Conservation (phyloP, 805 yeast genomes). For the Yarrowia osloensis region DNA sequence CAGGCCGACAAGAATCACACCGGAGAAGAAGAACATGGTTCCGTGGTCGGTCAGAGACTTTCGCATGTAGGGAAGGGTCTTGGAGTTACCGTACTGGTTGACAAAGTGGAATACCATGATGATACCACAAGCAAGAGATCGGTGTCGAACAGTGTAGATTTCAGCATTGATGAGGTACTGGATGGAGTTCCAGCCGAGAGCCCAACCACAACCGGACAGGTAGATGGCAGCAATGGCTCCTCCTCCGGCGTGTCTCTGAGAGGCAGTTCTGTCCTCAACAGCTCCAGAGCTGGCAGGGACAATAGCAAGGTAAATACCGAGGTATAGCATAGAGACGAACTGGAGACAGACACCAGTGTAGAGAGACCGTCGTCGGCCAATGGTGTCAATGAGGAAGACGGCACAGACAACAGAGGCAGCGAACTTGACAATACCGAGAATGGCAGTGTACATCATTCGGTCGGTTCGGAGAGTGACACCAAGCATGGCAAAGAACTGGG, state of each 20-base stretch:
- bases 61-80: constrained; percentile 58
- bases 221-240: constrained; percentile 56
- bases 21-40: constrained; percentile 55
- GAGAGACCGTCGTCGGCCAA: constrained; percentile 55
- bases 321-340: constrained; percentile 48
- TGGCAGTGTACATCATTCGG: constrained; percentile 52
- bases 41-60: constrained; percentile 51
- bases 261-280: constrained; percentile 43
- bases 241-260: constrained; percentile 46
- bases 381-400: constrained; percentile 54
- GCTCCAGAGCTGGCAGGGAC: constrained; percentile 43
- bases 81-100: constrained; percentile 59
- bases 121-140: constrained; percentile 53
- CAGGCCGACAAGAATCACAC: constrained; percentile 48
- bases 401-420: constrained; percentile 52
- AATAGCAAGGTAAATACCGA: constrained; percentile 49
- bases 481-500: constrained; percentile 52
- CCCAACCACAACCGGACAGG: constrained; percentile 58
- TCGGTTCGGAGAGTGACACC: constrained; percentile 48
- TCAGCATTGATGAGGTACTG: constrained; percentile 60
- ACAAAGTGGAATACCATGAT: constrained; percentile 60
- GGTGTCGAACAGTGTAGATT: constrained; percentile 53
- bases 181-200: constrained; percentile 58
- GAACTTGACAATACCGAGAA: constrained; percentile 57
- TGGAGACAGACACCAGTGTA: constrained; percentile 53